Evolutionary conservation across 495 filamentous ascomycete genomes (phyloP).

Genomic region (Trichoderma orchidacearum): DNA sequence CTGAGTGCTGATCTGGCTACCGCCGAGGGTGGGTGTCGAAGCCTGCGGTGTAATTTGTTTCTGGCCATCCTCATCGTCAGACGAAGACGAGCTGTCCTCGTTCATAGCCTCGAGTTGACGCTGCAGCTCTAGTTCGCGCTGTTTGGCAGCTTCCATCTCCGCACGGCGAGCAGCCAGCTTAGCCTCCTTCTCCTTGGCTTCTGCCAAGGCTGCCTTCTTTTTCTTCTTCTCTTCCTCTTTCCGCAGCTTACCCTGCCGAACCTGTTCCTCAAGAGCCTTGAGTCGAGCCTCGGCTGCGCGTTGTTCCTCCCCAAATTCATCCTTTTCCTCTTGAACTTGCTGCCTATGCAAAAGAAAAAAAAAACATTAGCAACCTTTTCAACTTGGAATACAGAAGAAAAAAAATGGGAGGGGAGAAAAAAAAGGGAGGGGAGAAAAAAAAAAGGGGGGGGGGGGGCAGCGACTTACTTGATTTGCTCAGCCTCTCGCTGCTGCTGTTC

Average conservation of each 20-base stretch:
- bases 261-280: slow-evolving; percentile 82
- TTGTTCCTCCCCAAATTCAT: slow-evolving; percentile 64
- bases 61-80: slow-evolving; percentile 80
- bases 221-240: slow-evolving; percentile 88
- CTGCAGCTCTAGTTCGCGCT: slow-evolving; percentile 78
- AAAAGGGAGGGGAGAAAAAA: neutral
- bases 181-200: slow-evolving; percentile 80
- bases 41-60: slow-evolving; percentile 70
- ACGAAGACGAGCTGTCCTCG: slow-evolving; percentile 56
- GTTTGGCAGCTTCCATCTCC: slow-evolving; percentile 81
- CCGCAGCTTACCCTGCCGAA: slow-evolving; percentile 88
- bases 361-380: slow-evolving; percentile 3
- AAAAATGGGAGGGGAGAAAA: no score
- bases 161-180: slow-evolving; percentile 74
- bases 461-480: slow-evolving; percentile 70
- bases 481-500: slow-evolving; percentile 63
- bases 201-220: slow-evolving; percentile 75
- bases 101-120: slow-evolving; percentile 74
- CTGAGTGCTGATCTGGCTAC: slow-evolving; percentile 35
- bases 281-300: slow-evolving; percentile 72
- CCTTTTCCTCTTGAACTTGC: slow-evolving; percentile 61
- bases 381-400: neutral
- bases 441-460: neutral
- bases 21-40: slow-evolving; percentile 57
- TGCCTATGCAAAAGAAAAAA: slow-evolving; percentile 42